phyloP scores from a whole-genome alignment of 2,329 filamentous ascomycete species.

The Tolypocladium album region DNA sequence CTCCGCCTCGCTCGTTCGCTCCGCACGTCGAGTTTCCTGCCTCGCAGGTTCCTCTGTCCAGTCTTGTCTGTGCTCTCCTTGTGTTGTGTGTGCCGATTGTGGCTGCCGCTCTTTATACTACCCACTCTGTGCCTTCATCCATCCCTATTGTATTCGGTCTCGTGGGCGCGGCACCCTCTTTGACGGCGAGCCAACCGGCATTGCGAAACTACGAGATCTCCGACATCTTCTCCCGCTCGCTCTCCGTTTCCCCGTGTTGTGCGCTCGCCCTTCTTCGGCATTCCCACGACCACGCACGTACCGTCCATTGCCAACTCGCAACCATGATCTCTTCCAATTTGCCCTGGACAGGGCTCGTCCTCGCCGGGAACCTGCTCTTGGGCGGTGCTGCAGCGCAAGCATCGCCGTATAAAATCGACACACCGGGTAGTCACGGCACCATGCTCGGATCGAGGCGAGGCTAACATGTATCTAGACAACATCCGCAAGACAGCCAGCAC shows the following conservation, averaged over 20 bases:
- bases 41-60: background rate
- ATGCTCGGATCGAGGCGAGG: background rate
- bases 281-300: background rate
- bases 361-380: slow-evolving; percentile 2
- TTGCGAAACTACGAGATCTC: background rate
- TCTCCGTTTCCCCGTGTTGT: no score
- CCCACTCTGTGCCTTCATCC: background rate
- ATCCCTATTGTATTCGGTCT: background rate
- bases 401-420: slow-evolving; percentile 19
- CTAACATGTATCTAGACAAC: slow-evolving; percentile 21
- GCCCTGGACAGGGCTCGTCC: slow-evolving; percentile 1
- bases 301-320: background rate
- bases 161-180: background rate
- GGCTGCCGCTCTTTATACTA: background rate
- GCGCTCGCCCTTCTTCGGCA: background rate
- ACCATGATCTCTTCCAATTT: background rate
- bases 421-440: slow-evolving; percentile 12
- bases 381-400: slow-evolving; percentile 12
- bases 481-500: slow-evolving; percentile 34
- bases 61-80: background rate
- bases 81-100: background rate
- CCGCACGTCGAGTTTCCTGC: background rate
- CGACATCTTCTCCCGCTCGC: background rate
- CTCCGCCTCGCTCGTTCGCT: background rate
- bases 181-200: background rate